Conservation (phyloP, 2,329 filamentous ascomycete genomes). For the Rhynchosporium agropyri region DNA sequence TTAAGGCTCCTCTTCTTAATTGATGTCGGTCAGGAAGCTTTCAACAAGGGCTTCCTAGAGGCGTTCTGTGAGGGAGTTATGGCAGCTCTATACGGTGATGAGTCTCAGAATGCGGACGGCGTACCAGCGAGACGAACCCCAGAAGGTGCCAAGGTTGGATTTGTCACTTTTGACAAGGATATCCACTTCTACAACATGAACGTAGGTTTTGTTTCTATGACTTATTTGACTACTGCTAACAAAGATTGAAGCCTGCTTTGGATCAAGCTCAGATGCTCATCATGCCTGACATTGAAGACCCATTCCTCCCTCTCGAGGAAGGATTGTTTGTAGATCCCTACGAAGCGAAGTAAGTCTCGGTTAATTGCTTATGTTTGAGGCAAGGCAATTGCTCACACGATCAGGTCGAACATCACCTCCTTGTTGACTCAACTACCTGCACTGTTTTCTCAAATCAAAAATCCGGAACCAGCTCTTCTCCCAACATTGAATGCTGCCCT, state of each 20-base stretch:
- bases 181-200: slow-evolving; percentile 98
- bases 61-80: slow-evolving; percentile 89
- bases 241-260: slow-evolving; percentile 60
- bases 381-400: slow-evolving; percentile 17
- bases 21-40: slow-evolving; percentile 89
- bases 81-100: slow-evolving; percentile 77
- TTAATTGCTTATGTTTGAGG: neutral
- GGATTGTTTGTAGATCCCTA: slow-evolving; percentile 94
- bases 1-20: slow-evolving; percentile 89
- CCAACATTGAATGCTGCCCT: slow-evolving; percentile 83
- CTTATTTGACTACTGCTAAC: slow-evolving; percentile 22
- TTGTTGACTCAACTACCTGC: slow-evolving; percentile 81
- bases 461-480: slow-evolving; percentile 85
- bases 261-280: slow-evolving; percentile 97
- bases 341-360: slow-evolving; percentile 68
- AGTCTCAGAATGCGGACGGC: slow-evolving; percentile 52
- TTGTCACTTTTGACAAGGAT: slow-evolving; percentile 94
- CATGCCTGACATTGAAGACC: slow-evolving; percentile 96
- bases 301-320: slow-evolving; percentile 88
- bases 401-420: slow-evolving; percentile 75
- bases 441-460: slow-evolving; percentile 86
- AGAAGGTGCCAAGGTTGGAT: slow-evolving; percentile 82
- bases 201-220: slow-evolving; percentile 52
- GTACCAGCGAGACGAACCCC: slow-evolving; percentile 64
- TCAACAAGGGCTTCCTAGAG: slow-evolving; percentile 87